Base-by-base conservation (phyloP, 2,329 filamentous ascomycete genomes). In the Colletotrichum somersetense region DNA sequence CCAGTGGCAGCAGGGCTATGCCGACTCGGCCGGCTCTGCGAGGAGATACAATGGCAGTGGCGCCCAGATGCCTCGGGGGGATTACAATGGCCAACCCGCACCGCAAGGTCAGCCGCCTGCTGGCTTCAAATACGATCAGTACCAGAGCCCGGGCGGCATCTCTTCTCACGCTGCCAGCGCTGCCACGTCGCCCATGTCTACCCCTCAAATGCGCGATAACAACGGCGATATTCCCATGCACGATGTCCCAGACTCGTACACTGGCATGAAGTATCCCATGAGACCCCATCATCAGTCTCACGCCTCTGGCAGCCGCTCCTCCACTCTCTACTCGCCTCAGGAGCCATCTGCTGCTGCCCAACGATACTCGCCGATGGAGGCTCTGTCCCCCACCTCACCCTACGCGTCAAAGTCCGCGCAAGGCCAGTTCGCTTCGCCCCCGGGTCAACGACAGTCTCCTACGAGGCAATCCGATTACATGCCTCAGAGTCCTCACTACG, bases 291-390 rank as follows among this genome's bases (percentile, higher is more conserved):
- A 95, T 79, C 91, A 94, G 80, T 90, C 94, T 78, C 91, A 96
- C 76, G 86, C 89, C 72, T 90, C 88, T 38, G 82, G 82, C 67
- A 78, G 81, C 72, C 82, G 84, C 73, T 75, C 84, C 53, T 77
- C 90, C 72, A 94, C 89, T 74, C 89, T 94, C 77, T 92, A 96
- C 80, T 93, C 92, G 58, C 85, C 91, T 62, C 91, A 91, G 75
- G 91, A 96, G 78, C 91, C 93, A 71, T 96, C 94, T 55, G 88
- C 93, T 62, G 94, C 94, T 69, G 93, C 95, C 72, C 93, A 97
- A 81, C 91, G 95, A 79, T 98, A 98, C 83, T 98, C 96, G 58
- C 96, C 96, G 75, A 98, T 98, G 95, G 96, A 97, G 81, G 89
- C 91, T 20, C 85, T 97, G 73, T 94, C 95, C 73, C 93, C 95